phyloP scores from a whole-genome alignment of 78 protist species.

The Isochrysis galbana region DNA sequence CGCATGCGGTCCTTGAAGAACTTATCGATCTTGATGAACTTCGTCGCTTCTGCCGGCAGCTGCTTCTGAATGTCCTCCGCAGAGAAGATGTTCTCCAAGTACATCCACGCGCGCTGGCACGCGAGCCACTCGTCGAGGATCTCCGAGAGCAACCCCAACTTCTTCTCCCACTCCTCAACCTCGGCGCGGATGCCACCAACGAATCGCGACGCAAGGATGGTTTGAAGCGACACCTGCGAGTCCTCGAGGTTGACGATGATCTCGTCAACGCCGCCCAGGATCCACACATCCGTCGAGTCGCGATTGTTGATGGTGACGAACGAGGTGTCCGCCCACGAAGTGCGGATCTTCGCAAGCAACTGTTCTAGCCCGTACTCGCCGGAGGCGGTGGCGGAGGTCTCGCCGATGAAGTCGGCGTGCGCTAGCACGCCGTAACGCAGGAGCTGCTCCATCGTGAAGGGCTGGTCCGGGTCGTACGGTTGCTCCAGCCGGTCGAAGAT shows the following conservation, averaged over 20 bases:
- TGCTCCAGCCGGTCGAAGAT: slow-evolving; percentile 42
- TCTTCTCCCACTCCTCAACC: slow-evolving; percentile 77
- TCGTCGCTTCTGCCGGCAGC: slow-evolving; percentile 62
- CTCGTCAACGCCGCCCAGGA: slow-evolving; percentile 40
- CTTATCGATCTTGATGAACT: slow-evolving; percentile 69
- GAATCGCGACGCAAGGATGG: slow-evolving; percentile 74
- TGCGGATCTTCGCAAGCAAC: slow-evolving; percentile 52
- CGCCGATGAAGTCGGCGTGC: slow-evolving; percentile 38
- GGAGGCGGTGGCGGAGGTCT: slow-evolving; percentile 55
- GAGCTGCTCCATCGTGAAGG: slow-evolving; percentile 52
- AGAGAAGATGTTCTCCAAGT: slow-evolving; percentile 72
- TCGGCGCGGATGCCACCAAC: slow-evolving; percentile 59
- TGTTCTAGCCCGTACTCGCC: slow-evolving; percentile 63
- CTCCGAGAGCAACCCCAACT: slow-evolving; percentile 56
- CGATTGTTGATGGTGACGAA: slow-evolving; percentile 43
- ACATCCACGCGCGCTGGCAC: slow-evolving; percentile 74
- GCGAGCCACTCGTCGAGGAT: slow-evolving; percentile 81
- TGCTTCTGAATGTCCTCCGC: slow-evolving; percentile 77
- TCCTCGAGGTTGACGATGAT: slow-evolving; percentile 52
- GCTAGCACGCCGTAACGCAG: not conserved
- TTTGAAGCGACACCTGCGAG: slow-evolving; percentile 47
- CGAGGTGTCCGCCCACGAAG: slow-evolving; percentile 36
- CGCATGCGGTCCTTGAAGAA: slow-evolving; percentile 72
- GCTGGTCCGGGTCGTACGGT: not conserved
- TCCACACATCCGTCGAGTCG: slow-evolving; percentile 46